Conservation (phyloP, 306 rosid species). For the Begonia peltatifolia region DNA sequence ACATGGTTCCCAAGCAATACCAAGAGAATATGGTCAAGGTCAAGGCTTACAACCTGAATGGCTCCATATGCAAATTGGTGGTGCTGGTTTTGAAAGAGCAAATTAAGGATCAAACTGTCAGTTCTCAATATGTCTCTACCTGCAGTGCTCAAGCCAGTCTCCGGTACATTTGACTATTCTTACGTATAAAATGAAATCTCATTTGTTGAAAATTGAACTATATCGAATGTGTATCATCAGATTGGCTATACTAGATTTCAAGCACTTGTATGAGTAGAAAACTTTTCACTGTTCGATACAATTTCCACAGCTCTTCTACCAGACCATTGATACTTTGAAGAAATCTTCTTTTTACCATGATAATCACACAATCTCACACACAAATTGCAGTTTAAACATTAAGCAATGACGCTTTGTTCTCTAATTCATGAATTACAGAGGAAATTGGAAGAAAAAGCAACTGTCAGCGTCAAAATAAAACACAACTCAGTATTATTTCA, state of each 20-base stretch:
- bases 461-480: too few species aligned
- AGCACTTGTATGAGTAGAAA: neutral
- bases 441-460: too few species aligned
- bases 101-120: constrained; percentile 11
- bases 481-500: too few species aligned
- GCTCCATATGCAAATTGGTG: constrained; percentile 86
- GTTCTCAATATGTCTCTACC: too few species aligned
- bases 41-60: constrained; percentile 57
- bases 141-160: too few species aligned
- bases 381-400: neutral
- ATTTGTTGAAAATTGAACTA: neutral
- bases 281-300: too few species aligned
- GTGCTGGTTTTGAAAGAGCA: constrained; percentile 44
- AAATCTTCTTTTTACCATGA: too few species aligned
- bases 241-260: neutral
- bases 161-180: too few species aligned
- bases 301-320: too few species aligned
- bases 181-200: neutral
- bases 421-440: too few species aligned
- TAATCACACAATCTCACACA: neutral
- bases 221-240: neutral
- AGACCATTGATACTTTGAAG: too few species aligned
- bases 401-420: too few species aligned
- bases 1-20: constrained; percentile 48
- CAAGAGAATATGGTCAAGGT: constrained; percentile 34